Base-by-base conservation (phyloP, 371 early-diverging fungal species). In the Mucor circinelloides region DNA sequence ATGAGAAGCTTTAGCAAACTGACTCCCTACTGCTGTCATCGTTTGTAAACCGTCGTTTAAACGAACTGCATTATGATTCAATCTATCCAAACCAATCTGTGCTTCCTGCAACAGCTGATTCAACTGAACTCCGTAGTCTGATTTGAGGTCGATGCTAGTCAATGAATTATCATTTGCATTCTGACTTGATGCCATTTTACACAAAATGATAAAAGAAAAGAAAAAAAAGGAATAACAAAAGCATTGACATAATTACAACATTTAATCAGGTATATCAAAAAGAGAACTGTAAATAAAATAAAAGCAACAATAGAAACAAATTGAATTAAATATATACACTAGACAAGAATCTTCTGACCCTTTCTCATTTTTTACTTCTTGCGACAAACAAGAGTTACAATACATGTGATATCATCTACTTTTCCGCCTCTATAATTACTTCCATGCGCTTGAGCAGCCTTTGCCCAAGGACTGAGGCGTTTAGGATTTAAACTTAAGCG, bases 401-500 rank as follows among this genome's bases (percentile, higher is more conserved):
- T 74, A 61, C 81, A 83, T n/a, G 81, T 81, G 60, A 83, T 83
- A 66, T 83, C 84, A 63, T 83, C 84, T 12, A 79, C 72, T 63
- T 83, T 83, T 28, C 84, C 84, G 10, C 84, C 84, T 32, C 72
- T 48, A 67, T 81, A 83, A 46, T 74, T 73, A 52, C 80, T 81
- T 42, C 84, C 84, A 59, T 81, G 81, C 4, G 78, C 78, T 30
- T 75, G 78, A 30, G 84, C 84, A 48, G 72, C 81, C 60, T 71
- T 67, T 32, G 84, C 84, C 84, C 84, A 83, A 23, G 84, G 84
- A 61, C 78, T 78, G 6, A 81, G 66, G 10, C 86, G 75, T 70
- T 85, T 88, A 0, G 81, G 81, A 60, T 88, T 84, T 64, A 88
- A 60, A 61, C 84, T 83, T 42, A 83, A 80, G 3, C 82, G 81